Evolutionary conservation across 176 grass and related monocot species (phyloP).

Genomic region (Tuctoria greenei): DNA sequence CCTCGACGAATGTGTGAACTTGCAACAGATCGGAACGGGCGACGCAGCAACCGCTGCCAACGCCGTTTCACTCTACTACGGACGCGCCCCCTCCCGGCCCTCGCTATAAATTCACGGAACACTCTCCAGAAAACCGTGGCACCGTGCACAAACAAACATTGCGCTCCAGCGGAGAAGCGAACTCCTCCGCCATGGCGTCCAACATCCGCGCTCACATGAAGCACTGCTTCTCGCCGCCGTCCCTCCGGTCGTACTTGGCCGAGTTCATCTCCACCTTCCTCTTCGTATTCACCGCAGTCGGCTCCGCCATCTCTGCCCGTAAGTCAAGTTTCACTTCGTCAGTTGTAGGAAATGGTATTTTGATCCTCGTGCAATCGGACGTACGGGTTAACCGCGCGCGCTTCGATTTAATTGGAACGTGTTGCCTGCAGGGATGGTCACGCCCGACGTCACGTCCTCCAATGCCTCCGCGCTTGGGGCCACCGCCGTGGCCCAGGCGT

Average conservation of each 20-base stretch:
- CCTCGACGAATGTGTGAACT: not conserved
- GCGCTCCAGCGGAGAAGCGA: not conserved
- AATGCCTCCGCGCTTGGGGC: constrained; percentile 63
- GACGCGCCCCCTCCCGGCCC: constrained; percentile 12
- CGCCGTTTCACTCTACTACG: constrained; percentile 24
- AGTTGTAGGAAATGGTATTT: not conserved
- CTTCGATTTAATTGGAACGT: not conserved
- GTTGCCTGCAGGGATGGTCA: constrained; percentile 59
- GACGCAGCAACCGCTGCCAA: constrained; percentile 38
- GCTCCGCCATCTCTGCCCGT: constrained; percentile 70
- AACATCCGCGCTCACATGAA: constrained; percentile 38
- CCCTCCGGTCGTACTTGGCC: constrained; percentile 69
- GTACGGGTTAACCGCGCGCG: not conserved
- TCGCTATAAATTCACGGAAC: not conserved
- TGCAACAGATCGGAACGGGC: constrained; percentile 2
- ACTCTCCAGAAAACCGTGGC: not conserved
- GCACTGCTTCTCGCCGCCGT: constrained; percentile 48
- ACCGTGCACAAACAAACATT: not conserved
- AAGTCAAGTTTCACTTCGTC: not conserved
- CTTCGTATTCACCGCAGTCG: constrained; percentile 72
- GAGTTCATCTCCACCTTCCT: constrained; percentile 96
- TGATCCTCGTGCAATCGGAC: too few species aligned
- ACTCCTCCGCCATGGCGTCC: constrained; percentile 42
- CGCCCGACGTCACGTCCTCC: constrained; percentile 35
- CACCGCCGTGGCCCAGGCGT: constrained; percentile 60